A percentile compares a stretch with the other conserved stretches of the same genome.
Conservation (phyloP, 768 basidiomycete genomes). For the Leccinum disarticulatum region DNA sequence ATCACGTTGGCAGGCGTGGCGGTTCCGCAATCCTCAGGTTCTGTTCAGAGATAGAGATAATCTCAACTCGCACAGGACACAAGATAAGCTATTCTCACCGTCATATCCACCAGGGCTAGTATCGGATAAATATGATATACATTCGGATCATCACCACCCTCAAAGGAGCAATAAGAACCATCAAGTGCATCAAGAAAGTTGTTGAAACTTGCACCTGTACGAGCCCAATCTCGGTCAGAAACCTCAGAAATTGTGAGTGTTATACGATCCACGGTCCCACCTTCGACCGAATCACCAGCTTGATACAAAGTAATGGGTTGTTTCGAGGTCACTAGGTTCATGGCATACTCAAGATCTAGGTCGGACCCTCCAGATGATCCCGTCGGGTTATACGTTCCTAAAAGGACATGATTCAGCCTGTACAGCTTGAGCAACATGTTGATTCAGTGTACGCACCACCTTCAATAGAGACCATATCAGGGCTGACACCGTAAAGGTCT, state of each 20-base stretch:
- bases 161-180: conserved; percentile 42
- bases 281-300: conserved; percentile 38
- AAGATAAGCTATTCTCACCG: conserved; percentile 21
- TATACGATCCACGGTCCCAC: conserved; percentile 12
- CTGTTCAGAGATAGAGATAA: conserved; percentile 8
- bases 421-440: neutral
- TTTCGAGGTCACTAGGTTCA: conserved; percentile 42
- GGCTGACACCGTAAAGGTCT: conserved; percentile 31
- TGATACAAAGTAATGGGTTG: conserved; percentile 41
- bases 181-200: conserved; percentile 48
- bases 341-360: conserved; percentile 70
- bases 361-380: conserved; percentile 57
- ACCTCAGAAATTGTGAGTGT: neutral
- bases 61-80: neutral
- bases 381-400: conserved; percentile 43
- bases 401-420: conserved; percentile 19
- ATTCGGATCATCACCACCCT: conserved; percentile 44
- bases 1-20: conserved; percentile 41
- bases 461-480: conserved; percentile 33
- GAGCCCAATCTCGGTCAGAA: conserved; percentile 5
- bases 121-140: conserved; percentile 45
- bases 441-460: conserved; percentile 38
- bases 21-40: conserved; percentile 34
- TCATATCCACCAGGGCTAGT: conserved; percentile 36
- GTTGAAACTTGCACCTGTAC: conserved; percentile 41